Conservation (phyloP, 192 early-diverging fungal genomes). For the Backusella circina region DNA sequence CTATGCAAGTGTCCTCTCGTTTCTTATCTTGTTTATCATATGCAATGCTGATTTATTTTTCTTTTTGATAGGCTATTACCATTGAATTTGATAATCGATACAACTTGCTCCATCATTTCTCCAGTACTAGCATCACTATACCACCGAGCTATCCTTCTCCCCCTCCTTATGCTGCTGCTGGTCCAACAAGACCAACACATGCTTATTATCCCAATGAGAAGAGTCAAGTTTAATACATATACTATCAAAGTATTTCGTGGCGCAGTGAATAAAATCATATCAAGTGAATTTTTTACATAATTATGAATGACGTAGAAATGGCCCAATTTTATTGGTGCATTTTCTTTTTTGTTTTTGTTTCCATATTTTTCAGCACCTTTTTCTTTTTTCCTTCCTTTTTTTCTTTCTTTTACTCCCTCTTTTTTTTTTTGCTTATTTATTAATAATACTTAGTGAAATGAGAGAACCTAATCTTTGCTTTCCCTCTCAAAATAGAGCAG, state of each 20-base stretch:
- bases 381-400: constrained; percentile 17
- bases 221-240: constrained; percentile 1
- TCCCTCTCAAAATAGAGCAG: constrained; percentile 74
- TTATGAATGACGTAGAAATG: background rate
- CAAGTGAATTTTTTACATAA: background rate
- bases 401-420: constrained; percentile 1
- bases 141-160: background rate
- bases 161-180: background rate
- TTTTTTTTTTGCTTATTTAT: background rate
- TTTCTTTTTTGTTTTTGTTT: constrained; percentile 9
- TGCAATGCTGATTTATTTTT: background rate
- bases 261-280: background rate
- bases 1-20: constrained; percentile 2
- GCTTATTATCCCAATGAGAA: constrained; percentile 14
- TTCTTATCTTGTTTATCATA: background rate
- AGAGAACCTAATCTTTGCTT: constrained; percentile 83
- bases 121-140: background rate
- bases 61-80: constrained; percentile 21
- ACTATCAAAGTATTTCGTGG: background rate
- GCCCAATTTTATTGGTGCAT: background rate
- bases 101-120: constrained; percentile 26
- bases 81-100: constrained; percentile 28
- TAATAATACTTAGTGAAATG: constrained; percentile 40
- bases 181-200: background rate
- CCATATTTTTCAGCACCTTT: background rate